phyloP scores from a whole-genome alignment of 345 rosid genomes.

The Boechera divaricarpa region DNA sequence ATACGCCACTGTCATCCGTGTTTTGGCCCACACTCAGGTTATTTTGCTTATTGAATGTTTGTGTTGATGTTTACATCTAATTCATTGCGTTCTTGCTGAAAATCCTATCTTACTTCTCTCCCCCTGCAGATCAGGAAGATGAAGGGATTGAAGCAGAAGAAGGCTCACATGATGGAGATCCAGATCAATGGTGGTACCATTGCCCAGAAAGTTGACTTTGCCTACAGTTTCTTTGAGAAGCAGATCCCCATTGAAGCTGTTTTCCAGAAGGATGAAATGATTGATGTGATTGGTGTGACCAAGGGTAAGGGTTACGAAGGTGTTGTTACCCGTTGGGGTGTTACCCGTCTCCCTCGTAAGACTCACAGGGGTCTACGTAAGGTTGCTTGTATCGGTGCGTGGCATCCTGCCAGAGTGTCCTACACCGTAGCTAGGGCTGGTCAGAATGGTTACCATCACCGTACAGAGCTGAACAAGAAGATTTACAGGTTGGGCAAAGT shows the following conservation, averaged over 20 bases:
- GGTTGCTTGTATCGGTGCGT: constrained; percentile 95
- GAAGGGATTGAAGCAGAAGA: constrained; percentile 94
- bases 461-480: constrained; percentile 91
- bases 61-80: background rate
- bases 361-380: constrained; percentile 92
- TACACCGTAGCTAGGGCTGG: constrained; percentile 95
- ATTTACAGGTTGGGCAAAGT: constrained; percentile 76
- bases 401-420: constrained; percentile 98
- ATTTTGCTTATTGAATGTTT: background rate
- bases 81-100: background rate
- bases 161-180: constrained; percentile 87
- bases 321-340: constrained; percentile 96
- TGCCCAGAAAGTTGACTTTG: constrained; percentile 80
- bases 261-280: constrained; percentile 91
- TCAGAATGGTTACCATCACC: constrained; percentile 95
- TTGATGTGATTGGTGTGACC: constrained; percentile 82
- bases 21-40: constrained; percentile 89
- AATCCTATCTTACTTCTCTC: background rate
- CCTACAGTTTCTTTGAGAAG: constrained; percentile 84
- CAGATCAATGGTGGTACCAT: constrained; percentile 84
- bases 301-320: constrained; percentile 94
- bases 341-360: constrained; percentile 87
- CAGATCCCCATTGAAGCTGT: constrained; percentile 75
- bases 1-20: constrained; percentile 71
- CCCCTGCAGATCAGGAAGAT: constrained; percentile 70